Base-by-base conservation (phyloP, 225 moss, liverwort and hornwort genomes). In the Rhytidiadelphus loreus region DNA sequence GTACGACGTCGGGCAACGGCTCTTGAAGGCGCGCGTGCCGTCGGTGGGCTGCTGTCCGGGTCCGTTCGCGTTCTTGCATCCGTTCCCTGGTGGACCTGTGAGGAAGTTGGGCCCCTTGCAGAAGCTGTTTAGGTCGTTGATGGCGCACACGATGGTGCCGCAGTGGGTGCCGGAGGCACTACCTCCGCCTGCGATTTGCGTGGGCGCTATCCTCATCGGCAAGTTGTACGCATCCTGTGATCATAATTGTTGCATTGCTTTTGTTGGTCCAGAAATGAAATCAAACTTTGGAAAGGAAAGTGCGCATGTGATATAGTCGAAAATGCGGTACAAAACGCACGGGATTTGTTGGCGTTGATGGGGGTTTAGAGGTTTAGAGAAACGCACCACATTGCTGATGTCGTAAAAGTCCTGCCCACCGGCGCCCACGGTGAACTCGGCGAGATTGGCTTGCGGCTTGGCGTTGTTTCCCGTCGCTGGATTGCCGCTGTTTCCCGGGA, bases 321-420 rank as follows among this genome's bases (percentile, higher is more conserved):
- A 20, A 20, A 46, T 23, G 46, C 22, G 10, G 62, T 32, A 33
- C 44, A 48, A 4, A 62, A 48, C 46, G 35, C 16, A 11, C 23
- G 43, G 30, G 29, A 32, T 32, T 44, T 57, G 28, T 18, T 79
- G 57, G 25, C 3, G 2, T 77, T 74, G 25, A 8, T 25, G 29
- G n/a, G n/a, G n/a, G n/a, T n/a, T n/a, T n/a, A n/a, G n/a, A n/a
- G 46, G 3, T 14, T 56, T 16, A 30, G 30, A 60, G 74, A 43
- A 37, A 61, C 75, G 48, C 26, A 95, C 96, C 69, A 95, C 94
- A 32, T 92, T 90, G 90, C 93, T 93, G 32, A 96, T 90, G 77
- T 96, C 95, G 85, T 96, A 96, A 5, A 0, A 92, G 84, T 96
- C 95, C 8, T 84, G 85, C 74, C 87, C 87, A 13, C 26, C 16